Percentiles rank a stretch among this genome's conserved stretches.
Evolutionary conservation across 1,284 basidiomycete genomes (phyloP).

Genomic region (Amylostereum areolatum): DNA sequence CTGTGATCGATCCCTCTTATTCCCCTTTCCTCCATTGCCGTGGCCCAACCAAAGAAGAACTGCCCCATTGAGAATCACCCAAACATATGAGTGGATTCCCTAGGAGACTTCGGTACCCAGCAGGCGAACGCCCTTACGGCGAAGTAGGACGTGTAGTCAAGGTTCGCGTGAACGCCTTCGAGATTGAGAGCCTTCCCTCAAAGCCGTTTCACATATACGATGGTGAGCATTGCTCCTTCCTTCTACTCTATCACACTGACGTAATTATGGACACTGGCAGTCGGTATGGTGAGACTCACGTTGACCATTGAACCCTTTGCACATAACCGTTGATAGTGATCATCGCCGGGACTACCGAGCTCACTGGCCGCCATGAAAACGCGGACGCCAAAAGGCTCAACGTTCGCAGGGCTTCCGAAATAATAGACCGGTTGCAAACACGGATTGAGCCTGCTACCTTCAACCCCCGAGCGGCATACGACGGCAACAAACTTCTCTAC

Average conservation of each 20-base stretch:
- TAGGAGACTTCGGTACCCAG: too few relatives aligned
- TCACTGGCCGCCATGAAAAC: slow-evolving; percentile 2
- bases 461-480: slow-evolving; percentile 32
- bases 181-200: slow-evolving; percentile 20
- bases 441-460: slow-evolving; percentile 27
- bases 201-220: slow-evolving; percentile 27
- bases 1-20: too few relatives aligned
- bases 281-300: background rate
- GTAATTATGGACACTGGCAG: background rate
- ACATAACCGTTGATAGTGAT: background rate
- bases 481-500: slow-evolving; percentile 39
- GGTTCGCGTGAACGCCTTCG: slow-evolving; percentile 22
- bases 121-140: background rate
- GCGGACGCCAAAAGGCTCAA: slow-evolving; percentile 15
- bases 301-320: slow-evolving; percentile 1
- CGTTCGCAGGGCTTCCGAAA: slow-evolving; percentile 18
- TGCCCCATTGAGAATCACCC: too few relatives aligned
- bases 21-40: too few relatives aligned
- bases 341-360: background rate
- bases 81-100: too few relatives aligned
- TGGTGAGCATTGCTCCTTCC: slow-evolving; percentile 17
- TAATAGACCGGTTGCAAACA: slow-evolving; percentile 32
- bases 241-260: background rate
- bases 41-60: too few relatives aligned
- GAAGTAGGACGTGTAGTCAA: slow-evolving; percentile 3